phyloP scores from a whole-genome alignment of 2,329 filamentous ascomycete genomes.

The Pestalotiopsis sp. region DNA sequence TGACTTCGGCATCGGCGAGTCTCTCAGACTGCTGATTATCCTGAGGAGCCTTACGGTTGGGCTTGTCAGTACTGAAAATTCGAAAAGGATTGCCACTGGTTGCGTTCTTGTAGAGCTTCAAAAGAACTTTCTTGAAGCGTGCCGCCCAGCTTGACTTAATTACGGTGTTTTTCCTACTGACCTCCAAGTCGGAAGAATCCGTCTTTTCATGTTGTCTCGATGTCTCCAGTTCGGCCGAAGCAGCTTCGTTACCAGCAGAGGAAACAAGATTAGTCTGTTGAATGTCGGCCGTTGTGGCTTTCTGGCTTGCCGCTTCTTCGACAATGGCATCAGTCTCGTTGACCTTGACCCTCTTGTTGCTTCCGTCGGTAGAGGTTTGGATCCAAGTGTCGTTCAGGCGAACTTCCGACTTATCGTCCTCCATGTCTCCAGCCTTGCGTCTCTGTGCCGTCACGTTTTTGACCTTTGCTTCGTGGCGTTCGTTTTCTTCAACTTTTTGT shows the following conservation, averaged over 20 bases:
- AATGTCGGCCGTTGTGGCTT: background rate
- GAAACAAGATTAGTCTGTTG: background rate
- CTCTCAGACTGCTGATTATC: background rate
- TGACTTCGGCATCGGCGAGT: background rate
- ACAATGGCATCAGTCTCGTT: slow-evolving; percentile 1
- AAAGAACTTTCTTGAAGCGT: slow-evolving; percentile 9
- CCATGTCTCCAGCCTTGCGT: slow-evolving; percentile 25
- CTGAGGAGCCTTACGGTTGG: background rate
- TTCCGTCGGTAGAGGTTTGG: slow-evolving; percentile 38
- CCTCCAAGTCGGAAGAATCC: background rate
- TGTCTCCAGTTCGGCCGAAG: background rate
- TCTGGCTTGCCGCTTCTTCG: background rate
- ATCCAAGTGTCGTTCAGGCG: slow-evolving; percentile 43
- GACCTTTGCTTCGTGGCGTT: slow-evolving; percentile 25
- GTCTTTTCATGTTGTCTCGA: slow-evolving; percentile 1
- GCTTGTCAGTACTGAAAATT: slow-evolving; percentile 2
- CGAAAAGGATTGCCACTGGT: background rate
- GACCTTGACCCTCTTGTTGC: slow-evolving; percentile 45
- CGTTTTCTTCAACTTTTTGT: slow-evolving; percentile 26
- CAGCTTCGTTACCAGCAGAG: background rate
- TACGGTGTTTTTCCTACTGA: background rate
- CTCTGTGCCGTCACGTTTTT: slow-evolving; percentile 26
- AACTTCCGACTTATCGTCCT: slow-evolving; percentile 19
- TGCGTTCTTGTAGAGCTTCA: slow-evolving; percentile 1
- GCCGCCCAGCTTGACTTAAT: background rate